Base-by-base conservation (phyloP, 2,329 filamentous ascomycete species). In the Paradendryphiella salina region DNA sequence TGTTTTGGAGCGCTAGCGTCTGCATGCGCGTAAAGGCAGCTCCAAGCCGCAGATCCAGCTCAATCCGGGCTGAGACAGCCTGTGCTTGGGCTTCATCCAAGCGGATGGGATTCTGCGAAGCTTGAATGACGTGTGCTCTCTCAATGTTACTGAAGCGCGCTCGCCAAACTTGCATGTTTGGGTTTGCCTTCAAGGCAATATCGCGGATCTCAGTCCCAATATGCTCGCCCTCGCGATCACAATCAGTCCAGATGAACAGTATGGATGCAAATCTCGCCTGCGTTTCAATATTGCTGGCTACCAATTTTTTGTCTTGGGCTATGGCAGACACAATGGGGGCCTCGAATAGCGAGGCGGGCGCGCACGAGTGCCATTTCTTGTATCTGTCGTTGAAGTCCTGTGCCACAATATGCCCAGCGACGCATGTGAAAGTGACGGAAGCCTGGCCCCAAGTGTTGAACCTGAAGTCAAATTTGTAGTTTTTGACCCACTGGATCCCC, bases 211-310 rank as follows among this genome's bases (percentile, higher is more conserved):
- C 93, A 32, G 88, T 82, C 5, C 94, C 94, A 61, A 99, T 99
- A 69, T 97, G 89, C 72, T 99, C 94, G 29, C 94, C 94, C 79
- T 99, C 94, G 47, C 92, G 85, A 79, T 99, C 94, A 74, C 94
- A 97, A 80, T 99, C 94, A 0, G 94, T 99, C 94, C 94, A 99
- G 63, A 99, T 96, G 73, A 95, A 93, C 26, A 99, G 79, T 10
- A 86, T 84, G 47, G 80, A 82, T n/a, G 85, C 81, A 68, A 82
- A 82, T 53, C 82, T 82, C 14, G 94, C 93, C 72, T 96, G 87
- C 1, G 82, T 77, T 61, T 87, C 83, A 65, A 99, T 94, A 67
- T 99, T 99, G 26, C 85, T 81, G 8, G 92, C 91, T 56, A 99
- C 87, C 1, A 81, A 77, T 64, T 86, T 86, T 68, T 92, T 95